Evolutionary conservation across 345 rosid genomes (phyloP).

Genomic region (Acer yangbiense): DNA sequence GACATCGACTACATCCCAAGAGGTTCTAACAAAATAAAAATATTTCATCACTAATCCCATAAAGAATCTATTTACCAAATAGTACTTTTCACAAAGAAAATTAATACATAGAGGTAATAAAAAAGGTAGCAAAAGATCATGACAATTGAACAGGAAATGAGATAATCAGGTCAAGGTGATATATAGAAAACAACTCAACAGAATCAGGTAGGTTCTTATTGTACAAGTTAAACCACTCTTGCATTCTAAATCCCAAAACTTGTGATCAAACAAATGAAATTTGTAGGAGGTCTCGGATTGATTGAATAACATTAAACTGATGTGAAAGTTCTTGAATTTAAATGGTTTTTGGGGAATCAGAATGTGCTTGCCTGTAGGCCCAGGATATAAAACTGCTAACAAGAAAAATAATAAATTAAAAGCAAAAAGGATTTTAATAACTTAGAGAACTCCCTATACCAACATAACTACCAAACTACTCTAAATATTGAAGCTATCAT

Average conservation of each 20-base stretch:
- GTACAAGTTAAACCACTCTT: neutral
- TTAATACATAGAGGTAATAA: neutral
- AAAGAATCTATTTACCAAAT: neutral
- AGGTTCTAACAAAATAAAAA: neutral
- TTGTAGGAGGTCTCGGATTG: neutral
- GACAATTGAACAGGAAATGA: neutral
- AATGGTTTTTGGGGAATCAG: neutral
- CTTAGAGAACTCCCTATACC: neutral
- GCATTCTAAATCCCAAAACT: neutral
- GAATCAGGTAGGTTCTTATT: neutral
- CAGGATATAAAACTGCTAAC: neutral
- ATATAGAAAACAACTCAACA: neutral
- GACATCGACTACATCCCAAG: neutral
- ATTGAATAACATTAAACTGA: neutral
- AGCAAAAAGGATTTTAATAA: neutral
- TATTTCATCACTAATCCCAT: neutral
- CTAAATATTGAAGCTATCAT: neutral
- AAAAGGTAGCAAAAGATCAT: neutral
- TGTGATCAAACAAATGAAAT: neutral
- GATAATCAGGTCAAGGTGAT: neutral
- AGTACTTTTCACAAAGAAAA: slow-evolving; percentile 1
- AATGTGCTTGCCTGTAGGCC: neutral
- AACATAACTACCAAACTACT: neutral
- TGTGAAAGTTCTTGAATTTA: neutral
- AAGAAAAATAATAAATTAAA: neutral